phyloP scores from a whole-genome alignment of 345 rosid species.

The Citrus maxima region DNA sequence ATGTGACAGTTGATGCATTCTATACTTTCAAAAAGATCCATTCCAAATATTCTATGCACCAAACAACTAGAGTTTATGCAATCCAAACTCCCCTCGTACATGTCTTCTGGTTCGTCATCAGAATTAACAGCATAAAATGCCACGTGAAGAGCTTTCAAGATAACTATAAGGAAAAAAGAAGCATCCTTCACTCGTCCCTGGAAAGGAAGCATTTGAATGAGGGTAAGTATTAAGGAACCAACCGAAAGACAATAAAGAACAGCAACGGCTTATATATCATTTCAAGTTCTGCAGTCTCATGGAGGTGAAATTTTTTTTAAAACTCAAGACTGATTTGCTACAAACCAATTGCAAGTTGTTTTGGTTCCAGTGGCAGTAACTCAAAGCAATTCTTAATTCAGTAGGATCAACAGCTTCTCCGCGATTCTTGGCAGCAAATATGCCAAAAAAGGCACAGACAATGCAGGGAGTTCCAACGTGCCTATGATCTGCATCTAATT shows the following conservation, averaged over 20 bases:
- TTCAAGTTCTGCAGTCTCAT: too few relatives aligned
- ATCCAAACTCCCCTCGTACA: not conserved
- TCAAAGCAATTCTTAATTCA: not conserved
- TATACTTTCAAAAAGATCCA: not conserved
- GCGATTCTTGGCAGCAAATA: too few relatives aligned
- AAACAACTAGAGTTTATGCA: not conserved
- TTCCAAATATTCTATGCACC: constrained; percentile 1
- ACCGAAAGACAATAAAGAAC: not conserved
- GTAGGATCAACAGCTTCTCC: not conserved
- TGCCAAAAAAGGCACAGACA: not conserved
- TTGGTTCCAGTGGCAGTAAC: not conserved
- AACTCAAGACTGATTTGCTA: too few relatives aligned
- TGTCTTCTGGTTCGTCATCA: not conserved
- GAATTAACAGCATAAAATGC: not conserved
- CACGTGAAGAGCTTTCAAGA: not conserved
- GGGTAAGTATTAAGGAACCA: not conserved
- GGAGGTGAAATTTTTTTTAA: too few relatives aligned
- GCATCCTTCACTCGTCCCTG: not conserved
- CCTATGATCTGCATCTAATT: not conserved
- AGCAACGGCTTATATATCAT: not conserved
- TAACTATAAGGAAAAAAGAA: not conserved
- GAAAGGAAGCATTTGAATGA: too few relatives aligned
- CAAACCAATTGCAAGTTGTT: not conserved
- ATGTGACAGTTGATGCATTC: not conserved
- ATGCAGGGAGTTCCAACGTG: not conserved